These are phyloP conservation scores for Taphrina sp. DNA, from an alignment of 1,139 yeast genomes.

Conservation along the genomic window DNA sequence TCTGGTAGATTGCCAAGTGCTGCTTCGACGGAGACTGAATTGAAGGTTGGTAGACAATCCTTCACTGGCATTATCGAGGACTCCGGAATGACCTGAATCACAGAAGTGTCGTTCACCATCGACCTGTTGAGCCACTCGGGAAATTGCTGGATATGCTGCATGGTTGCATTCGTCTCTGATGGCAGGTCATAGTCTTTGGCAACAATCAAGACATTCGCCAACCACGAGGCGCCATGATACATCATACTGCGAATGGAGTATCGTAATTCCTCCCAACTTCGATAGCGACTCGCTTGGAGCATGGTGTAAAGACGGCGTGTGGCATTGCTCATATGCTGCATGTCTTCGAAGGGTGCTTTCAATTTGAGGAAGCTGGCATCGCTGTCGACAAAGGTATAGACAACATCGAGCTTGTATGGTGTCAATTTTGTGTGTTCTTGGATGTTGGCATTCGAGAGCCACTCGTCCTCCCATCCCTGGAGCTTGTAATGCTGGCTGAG, in stretches of 20 bases:
- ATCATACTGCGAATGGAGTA: constrained; percentile 11
- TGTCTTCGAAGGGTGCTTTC: constrained; percentile 3
- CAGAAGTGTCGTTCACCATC: not conserved
- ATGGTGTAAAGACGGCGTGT: too few relatives aligned
- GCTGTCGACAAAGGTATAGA: constrained; percentile 4
- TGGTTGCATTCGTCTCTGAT: not conserved
- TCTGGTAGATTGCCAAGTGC: not conserved
- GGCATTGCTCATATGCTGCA: not conserved
- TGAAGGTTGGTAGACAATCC: constrained; percentile 5
- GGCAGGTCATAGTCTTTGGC: not conserved
- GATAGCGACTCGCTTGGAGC: constrained; percentile 1
- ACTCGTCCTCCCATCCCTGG: constrained; percentile 6
- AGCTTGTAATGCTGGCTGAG: not conserved
- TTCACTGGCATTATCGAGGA: not conserved
- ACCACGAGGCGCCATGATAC: not conserved
- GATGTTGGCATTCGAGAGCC: not conserved
- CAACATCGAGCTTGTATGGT: not conserved
- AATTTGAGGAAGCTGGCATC: not conserved
- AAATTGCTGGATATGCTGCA: not conserved
- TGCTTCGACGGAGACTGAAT: constrained; percentile 7
- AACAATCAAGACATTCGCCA: not conserved
- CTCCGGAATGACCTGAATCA: not conserved
- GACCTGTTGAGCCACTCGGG: constrained; percentile 2
- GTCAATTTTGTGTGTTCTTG: not conserved
- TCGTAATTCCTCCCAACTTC: constrained; percentile 7